A percentile compares a stretch with the other conserved stretches of the same genome.
These are phyloP conservation scores for Rossbeevera mucosa DNA, from an alignment of 768 basidiomycete species.

Conservation along the genomic window DNA sequence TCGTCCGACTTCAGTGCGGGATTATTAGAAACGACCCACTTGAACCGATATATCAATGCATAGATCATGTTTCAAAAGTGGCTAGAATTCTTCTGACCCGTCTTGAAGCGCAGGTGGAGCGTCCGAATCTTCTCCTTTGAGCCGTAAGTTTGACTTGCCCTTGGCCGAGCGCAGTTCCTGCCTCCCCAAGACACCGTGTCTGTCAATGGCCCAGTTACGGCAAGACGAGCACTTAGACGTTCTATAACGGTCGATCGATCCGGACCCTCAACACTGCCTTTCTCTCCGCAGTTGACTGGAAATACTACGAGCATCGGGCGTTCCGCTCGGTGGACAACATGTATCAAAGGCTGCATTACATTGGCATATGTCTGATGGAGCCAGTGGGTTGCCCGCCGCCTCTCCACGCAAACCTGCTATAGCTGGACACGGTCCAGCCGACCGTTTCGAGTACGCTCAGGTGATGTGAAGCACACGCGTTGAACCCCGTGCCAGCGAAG, in stretches of 20 bases:
- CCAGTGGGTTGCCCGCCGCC: neutral
- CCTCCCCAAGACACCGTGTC: neutral
- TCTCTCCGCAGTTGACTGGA: constrained; percentile 1
- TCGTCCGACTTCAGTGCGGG: constrained; percentile 1
- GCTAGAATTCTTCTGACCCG: neutral
- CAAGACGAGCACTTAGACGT: neutral
- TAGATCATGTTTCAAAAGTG: constrained; percentile 1
- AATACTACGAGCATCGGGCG: constrained; percentile 2
- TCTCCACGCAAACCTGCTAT: constrained; percentile 12
- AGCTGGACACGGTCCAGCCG: constrained; percentile 5
- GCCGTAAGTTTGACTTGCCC: constrained; percentile 3
- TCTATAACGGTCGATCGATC: constrained; percentile 6
- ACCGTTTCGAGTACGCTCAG: constrained; percentile 19
- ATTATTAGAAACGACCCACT: constrained; percentile 2
- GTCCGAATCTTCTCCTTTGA: neutral
- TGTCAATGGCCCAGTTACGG: constrained; percentile 3
- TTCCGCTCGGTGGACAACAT: constrained; percentile 4
- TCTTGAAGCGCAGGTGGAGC: neutral
- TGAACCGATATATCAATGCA: neutral
- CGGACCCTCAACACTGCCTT: constrained; percentile 14
- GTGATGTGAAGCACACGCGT: constrained; percentile 15
- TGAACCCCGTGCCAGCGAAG: constrained; percentile 26
- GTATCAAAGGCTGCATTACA: constrained; percentile 1
- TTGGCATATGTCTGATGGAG: constrained; percentile 6
- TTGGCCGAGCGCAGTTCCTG: neutral